Percentiles rank a stretch among this genome's conserved stretches.
Conservation (phyloP, 2,329 filamentous ascomycete species). For the Mariannaea elegans region DNA sequence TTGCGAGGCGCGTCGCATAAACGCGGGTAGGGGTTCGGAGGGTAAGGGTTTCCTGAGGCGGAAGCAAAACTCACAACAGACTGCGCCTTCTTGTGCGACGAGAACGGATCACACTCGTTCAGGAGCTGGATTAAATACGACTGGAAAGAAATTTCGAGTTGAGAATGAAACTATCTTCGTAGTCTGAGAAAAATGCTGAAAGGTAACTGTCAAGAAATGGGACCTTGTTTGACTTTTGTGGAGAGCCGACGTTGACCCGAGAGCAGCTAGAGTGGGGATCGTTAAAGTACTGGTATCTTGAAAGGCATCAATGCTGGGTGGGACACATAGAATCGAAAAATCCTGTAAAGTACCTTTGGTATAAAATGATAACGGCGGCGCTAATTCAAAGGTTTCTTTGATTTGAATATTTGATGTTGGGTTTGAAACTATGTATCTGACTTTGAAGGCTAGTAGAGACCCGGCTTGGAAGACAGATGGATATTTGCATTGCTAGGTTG, state of each 20-base stretch:
- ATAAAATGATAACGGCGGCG: too few species aligned
- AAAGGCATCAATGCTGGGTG: too few species aligned
- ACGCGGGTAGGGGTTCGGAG: constrained; percentile 12
- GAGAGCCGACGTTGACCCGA: constrained; percentile 37
- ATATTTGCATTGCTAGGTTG: background rate
- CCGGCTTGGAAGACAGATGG: background rate
- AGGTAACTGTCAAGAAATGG: constrained; percentile 5
- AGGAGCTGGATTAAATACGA: background rate
- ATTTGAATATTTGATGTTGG: too few species aligned
- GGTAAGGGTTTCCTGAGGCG: background rate
- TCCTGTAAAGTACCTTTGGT: too few species aligned
- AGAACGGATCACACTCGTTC: background rate
- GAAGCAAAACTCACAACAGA: constrained; percentile 10
- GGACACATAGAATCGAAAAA: too few species aligned
- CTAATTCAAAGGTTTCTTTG: too few species aligned
- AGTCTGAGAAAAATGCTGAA: background rate
- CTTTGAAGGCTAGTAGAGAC: too few species aligned
- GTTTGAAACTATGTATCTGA: too few species aligned
- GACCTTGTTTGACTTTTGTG: constrained; percentile 15
- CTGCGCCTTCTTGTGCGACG: background rate
- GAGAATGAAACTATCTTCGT: background rate
- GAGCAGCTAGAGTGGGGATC: background rate
- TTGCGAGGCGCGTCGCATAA: constrained; percentile 21
- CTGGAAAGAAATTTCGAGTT: background rate
- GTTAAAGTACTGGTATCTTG: too few species aligned